Evolutionary conservation across 2,329 filamentous ascomycete genomes (phyloP), one percentile per base, ranked within the genome.

Genomic region (Aspergillus latus): DNA sequence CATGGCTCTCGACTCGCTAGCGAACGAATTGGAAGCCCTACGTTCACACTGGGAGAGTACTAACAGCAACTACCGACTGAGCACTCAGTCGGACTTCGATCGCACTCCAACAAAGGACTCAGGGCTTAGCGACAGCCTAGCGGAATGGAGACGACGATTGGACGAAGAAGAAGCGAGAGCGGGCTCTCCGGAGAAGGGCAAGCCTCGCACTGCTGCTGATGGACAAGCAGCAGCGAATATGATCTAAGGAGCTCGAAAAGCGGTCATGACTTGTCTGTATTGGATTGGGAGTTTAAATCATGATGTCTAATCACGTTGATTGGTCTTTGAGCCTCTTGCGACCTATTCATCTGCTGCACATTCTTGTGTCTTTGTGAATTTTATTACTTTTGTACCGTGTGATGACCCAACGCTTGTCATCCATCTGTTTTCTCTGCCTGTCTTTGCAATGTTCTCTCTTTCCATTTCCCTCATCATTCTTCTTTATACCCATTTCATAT

Each of bases 41-140:
- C 86, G 93, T 51, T 90, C 82, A 51, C 92, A 97, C 67, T 99
- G 94, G 94, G 92, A 97, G 76, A 90, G 88, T 39, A 96, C 92
- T 10, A 97, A 93, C 77, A 94, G 95, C 74, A 95, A 90, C 67
- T 97, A 97, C 73, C 88, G 94, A 26, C 78, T 97, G 44, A 96
- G 90, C 74, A 92, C 88, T 68, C 86, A 89, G 50, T 95, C 96
- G 66, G 92, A 97, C 70, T 92, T 95, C 65, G 92, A 96, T 55
- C 78, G 76, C 47, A 79, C 78, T 1, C 77, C 77, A 13, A 78
- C 77, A 11, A 77, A 75, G 63, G 77, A 78, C 37, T 72, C 67
- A 21, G 68, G 72, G 26, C 77, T 91, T 63, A 90, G 84, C 66
- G 87, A 88, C 69, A 90, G 85, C 65, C 74, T 94, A 43, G 86